Conservation (phyloP, 1,139 yeast genomes). For the Geotrichum phurueaensis region DNA sequence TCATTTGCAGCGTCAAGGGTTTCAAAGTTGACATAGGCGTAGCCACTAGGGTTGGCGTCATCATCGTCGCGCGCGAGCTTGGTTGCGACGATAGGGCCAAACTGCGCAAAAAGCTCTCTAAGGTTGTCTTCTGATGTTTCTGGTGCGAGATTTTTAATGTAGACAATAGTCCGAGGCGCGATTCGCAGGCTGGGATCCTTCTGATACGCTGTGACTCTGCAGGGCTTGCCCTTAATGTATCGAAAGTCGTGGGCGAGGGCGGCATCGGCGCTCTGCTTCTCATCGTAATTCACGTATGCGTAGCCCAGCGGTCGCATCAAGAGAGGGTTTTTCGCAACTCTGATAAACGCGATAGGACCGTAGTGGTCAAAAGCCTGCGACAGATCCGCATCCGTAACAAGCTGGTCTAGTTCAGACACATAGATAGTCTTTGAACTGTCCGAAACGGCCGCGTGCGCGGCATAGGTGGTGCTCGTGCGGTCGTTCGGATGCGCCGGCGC, state of each 20-base stretch:
- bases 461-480: neutral
- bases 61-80: conserved; percentile 80
- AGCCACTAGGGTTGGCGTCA: conserved; percentile 46
- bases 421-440: conserved; percentile 2
- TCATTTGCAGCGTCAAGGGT: conserved; percentile 72
- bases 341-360: conserved; percentile 79
- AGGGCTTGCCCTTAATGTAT: conserved; percentile 76
- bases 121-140: conserved; percentile 73
- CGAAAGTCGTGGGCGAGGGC: conserved; percentile 81
- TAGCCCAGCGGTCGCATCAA: conserved; percentile 85
- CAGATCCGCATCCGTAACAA: conserved; percentile 13
- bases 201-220: conserved; percentile 92
- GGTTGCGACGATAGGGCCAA: conserved; percentile 83
- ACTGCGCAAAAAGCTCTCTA: conserved; percentile 75
- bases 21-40: conserved; percentile 90
- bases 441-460: neutral
- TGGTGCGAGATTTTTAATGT: conserved; percentile 83
- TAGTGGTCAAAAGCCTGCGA: conserved; percentile 74
- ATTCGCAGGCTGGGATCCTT: conserved; percentile 79
- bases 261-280: conserved; percentile 68
- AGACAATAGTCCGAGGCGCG: conserved; percentile 56
- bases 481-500: neutral
- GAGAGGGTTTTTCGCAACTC: conserved; percentile 87
- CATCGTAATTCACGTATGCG: conserved; percentile 85
- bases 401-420: conserved; percentile 14